Base-by-base conservation (phyloP, 2,329 filamentous ascomycete species). In the Neodidymelliopsis sp. region DNA sequence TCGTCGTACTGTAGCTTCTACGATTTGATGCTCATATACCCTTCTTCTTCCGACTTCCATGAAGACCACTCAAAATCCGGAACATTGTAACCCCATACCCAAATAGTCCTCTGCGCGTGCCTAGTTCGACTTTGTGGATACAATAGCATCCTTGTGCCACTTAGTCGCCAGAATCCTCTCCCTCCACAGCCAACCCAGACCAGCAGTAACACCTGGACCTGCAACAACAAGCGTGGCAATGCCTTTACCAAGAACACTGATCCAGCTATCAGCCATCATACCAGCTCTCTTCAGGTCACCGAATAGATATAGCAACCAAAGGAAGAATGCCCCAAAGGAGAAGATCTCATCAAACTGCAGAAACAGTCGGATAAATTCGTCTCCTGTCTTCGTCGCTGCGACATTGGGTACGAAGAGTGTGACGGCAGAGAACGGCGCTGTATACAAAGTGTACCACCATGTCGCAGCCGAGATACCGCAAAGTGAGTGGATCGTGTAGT, bases 221-320 rank as follows among this genome's bases (percentile, higher is more conserved):
- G 36, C 33, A 24, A 24, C 25, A 1, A 47, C 16, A n/a, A 53
- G 15, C n/a, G 40, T 49, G 4, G 29, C n/a, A 11, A 45, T 8
- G 4, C 52, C 55, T 18, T 47, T 58, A 3, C 20, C 13, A 4
- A 55, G 2, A 18, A 58, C 51, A 11, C 46, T 47, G 11, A 44
- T 2, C 52, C 52, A 58, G 22, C 52, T 44, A n/a, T 44, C 33
- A 2, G 37, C n/a, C 31, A 58, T 18, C 52, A 58, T 55, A 10
- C 45, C 45, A 10, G 45, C 52, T 15, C 39, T 53, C 40, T 51
- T 58, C 20, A 58, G 11, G 20, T 58, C 55, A 5, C 52, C 46
- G 22, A 51, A 58, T 4, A 55, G 12, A 15, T 58, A 58, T 16
- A 58, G 42, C 15, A 58, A 34, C 55, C 52, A 58, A 3, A 58